phyloP scores from a whole-genome alignment of 2,329 filamentous ascomycete species.

The Venturia oleaginea region DNA sequence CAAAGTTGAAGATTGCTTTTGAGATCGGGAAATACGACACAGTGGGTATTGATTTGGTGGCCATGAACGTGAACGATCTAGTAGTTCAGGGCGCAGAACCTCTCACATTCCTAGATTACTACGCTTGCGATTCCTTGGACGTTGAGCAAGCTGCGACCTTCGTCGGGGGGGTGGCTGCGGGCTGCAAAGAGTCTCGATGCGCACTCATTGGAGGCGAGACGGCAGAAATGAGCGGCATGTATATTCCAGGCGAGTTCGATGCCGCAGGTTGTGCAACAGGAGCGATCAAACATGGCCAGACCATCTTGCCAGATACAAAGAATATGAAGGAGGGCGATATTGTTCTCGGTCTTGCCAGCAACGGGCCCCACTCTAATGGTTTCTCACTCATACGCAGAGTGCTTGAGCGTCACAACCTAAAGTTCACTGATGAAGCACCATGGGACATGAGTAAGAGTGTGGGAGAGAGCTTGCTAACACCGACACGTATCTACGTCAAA shows the following conservation, averaged over 20 bases:
- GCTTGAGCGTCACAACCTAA: constrained; percentile 61
- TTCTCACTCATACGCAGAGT: constrained; percentile 95
- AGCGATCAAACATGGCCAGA: constrained; percentile 56
- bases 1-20: constrained; percentile 94
- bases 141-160: constrained; percentile 72
- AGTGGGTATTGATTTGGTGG: constrained; percentile 92
- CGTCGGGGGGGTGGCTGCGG: constrained; percentile 79
- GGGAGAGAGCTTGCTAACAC: constrained; percentile 72
- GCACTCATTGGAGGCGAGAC: constrained; percentile 96
- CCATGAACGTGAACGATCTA: constrained; percentile 98
- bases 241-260: constrained; percentile 81
- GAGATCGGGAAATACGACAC: constrained; percentile 83
- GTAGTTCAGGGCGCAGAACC: constrained; percentile 93
- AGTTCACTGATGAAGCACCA: constrained; percentile 63
- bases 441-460: constrained; percentile 52
- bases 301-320: constrained; percentile 65
- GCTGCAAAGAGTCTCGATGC: constrained; percentile 76
- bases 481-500: constrained; percentile 90
- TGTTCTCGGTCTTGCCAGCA: constrained; percentile 75
- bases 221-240: constrained; percentile 96
- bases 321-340: constrained; percentile 77
- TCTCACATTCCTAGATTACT: constrained; percentile 96
- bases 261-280: constrained; percentile 85
- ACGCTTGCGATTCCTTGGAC: constrained; percentile 82
- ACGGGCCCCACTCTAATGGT: constrained; percentile 89